These are phyloP conservation scores for Isabelozyma heimii DNA, from an alignment of 805 yeast genomes.

Conservation along the genomic window DNA sequence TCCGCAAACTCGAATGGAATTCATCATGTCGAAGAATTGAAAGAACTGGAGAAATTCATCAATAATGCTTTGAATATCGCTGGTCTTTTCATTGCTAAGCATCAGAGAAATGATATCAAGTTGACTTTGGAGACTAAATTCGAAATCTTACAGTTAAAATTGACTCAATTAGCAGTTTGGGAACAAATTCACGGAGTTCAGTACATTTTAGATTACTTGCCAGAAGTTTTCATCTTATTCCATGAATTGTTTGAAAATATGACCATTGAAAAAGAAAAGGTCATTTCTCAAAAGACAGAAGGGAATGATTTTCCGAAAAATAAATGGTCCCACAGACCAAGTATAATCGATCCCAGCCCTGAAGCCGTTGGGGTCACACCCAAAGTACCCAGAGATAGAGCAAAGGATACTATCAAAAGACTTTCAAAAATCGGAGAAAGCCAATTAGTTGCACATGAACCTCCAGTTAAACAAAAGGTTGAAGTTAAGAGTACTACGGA, in stretches of 20 bases:
- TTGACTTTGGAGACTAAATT: slow-evolving; percentile 33
- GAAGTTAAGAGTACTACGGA: background rate
- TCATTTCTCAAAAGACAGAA: slow-evolving; percentile 1
- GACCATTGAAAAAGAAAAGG: slow-evolving; percentile 9
- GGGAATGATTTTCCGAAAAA: slow-evolving; percentile 9
- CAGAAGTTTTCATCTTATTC: slow-evolving; percentile 62
- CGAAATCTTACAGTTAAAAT: slow-evolving; percentile 63
- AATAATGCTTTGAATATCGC: slow-evolving; percentile 50
- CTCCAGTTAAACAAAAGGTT: background rate
- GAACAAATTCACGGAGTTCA: slow-evolving; percentile 59
- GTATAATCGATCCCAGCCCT: slow-evolving; percentile 31
- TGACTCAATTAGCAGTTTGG: slow-evolving; percentile 70
- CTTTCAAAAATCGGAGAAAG: slow-evolving; percentile 4
- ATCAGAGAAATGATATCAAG: slow-evolving; percentile 20
- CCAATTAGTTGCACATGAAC: background rate
- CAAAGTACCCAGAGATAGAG: slow-evolving; percentile 8
- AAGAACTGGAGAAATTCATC: slow-evolving; percentile 55
- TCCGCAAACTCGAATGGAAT: background rate
- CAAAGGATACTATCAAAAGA: slow-evolving; percentile 18
- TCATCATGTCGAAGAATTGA: slow-evolving; percentile 9
- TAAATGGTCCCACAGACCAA: slow-evolving; percentile 41
- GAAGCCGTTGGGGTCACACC: slow-evolving; percentile 2
- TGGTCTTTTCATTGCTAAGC: slow-evolving; percentile 26
- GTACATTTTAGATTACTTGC: slow-evolving; percentile 59
- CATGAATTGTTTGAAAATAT: slow-evolving; percentile 44